A percentile compares a stretch with the other conserved stretches of the same genome.
Evolutionary conservation across 1,284 basidiomycete species (phyloP).

Genomic region (Ceratobasidium sp.): DNA sequence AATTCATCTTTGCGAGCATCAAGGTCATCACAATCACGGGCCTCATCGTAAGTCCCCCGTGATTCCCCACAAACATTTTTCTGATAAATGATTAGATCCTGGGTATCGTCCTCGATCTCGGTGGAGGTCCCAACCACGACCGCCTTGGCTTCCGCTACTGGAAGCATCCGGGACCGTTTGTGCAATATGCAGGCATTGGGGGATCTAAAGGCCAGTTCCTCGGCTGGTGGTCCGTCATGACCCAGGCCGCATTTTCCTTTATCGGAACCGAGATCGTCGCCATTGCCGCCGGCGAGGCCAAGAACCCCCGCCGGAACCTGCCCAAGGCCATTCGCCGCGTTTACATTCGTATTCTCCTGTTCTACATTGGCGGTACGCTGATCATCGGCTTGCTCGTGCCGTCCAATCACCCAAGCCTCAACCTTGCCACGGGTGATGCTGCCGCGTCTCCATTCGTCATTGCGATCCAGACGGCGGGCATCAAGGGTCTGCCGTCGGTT

Average conservation of each 20-base stretch:
- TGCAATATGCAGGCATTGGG: constrained; percentile 57
- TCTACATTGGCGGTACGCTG: constrained; percentile 72
- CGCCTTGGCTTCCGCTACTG: constrained; percentile 60
- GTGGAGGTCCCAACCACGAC: constrained; percentile 57
- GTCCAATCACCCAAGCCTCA: constrained; percentile 70
- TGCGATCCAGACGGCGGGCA: constrained; percentile 75
- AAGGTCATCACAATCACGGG: constrained; percentile 81
- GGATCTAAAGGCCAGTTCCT: constrained; percentile 77
- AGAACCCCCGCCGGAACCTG: constrained; percentile 68
- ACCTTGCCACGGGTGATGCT: constrained; percentile 70
- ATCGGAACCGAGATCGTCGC: constrained; percentile 89
- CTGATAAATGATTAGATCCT: constrained; percentile 60
- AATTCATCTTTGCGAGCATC: constrained; percentile 79
- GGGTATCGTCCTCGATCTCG: constrained; percentile 72
- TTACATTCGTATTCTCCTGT: constrained; percentile 76
- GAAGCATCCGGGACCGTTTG: constrained; percentile 62
- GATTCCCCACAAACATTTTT: constrained; percentile 49
- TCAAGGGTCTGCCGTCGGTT: constrained; percentile 77
- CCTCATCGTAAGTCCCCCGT: constrained; percentile 48
- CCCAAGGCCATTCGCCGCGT: constrained; percentile 76
- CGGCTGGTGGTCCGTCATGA: constrained; percentile 73
- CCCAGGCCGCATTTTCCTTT: constrained; percentile 87
- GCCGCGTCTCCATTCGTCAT: constrained; percentile 88
- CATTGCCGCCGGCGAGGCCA: constrained; percentile 79
- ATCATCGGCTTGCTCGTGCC: constrained; percentile 74